These are phyloP conservation scores for Artomyces pyxidatus DNA, from an alignment of 768 basidiomycete species.

Conservation along the genomic window DNA sequence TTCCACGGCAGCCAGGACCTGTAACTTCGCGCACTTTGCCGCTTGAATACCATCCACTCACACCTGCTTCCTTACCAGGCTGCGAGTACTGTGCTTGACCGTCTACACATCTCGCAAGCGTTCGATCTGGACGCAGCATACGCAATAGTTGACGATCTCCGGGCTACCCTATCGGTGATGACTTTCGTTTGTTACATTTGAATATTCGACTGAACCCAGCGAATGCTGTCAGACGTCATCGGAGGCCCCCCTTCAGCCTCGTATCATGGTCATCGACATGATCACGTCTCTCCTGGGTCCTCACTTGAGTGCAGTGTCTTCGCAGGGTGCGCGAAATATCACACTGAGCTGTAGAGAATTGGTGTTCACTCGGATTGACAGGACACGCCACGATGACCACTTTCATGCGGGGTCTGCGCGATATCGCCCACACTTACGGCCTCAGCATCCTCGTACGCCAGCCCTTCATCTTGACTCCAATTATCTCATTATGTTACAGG, in stretches of 20 bases:
- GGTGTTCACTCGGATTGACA: slow-evolving; percentile 1
- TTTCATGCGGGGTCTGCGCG: slow-evolving; percentile 59
- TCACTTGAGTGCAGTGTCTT: slow-evolving; percentile 52
- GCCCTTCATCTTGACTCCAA: background rate
- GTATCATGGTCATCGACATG: slow-evolving; percentile 55
- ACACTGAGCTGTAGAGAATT: background rate
- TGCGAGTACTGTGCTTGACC: background rate
- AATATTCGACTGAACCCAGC: background rate
- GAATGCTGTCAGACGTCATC: background rate
- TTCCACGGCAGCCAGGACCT: slow-evolving; percentile 16
- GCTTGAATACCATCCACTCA: no score
- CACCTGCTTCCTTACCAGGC: no score
- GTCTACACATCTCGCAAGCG: slow-evolving; percentile 1
- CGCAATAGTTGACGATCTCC: background rate
- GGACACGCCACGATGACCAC: slow-evolving; percentile 66
- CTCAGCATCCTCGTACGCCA: slow-evolving; percentile 47
- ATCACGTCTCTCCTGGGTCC: slow-evolving; percentile 60
- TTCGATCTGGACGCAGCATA: background rate
- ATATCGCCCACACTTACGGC: slow-evolving; percentile 34
- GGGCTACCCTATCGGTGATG: slow-evolving; percentile 1
- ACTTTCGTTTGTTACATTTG: background rate
- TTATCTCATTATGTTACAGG: slow-evolving; percentile 28
- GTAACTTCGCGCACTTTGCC: slow-evolving; percentile 9
- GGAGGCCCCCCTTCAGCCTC: slow-evolving; percentile 9
- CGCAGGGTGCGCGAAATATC: slow-evolving; percentile 36